Base-by-base conservation (phyloP, 129 eudicot species). In the Pseudognaphalium luteoalbum region DNA sequence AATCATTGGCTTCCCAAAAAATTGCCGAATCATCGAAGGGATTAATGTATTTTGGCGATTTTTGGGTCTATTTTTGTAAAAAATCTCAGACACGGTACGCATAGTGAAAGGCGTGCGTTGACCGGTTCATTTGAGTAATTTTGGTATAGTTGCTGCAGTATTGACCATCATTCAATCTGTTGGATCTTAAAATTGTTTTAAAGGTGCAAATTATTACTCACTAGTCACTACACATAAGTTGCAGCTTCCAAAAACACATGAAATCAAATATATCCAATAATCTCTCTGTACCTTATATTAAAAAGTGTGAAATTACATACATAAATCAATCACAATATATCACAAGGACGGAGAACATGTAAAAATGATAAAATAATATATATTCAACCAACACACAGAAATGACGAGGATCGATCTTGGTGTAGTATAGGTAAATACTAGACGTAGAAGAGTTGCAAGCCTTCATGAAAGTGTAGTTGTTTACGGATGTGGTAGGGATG, bases 401-500 rank as follows among this genome's bases (percentile, higher is more conserved):
- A 35, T 59, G 59, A 73, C 16, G 29, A 22, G 15, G 33, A 22
- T 42, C 28, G 33, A 22, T 42, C 28, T 5, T 70, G 34, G 15
- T 25, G 28, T 34, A 76, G 66, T 15, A 37, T 28, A 15, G 10
- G 75, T 42, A 69, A 33, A 15, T 15, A 12, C 25, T n/a, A 34
- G 72, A 25, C 34, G 35, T 21, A 19, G 39, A 69, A 17, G 21
- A 29, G 25, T 56, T 29, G 7, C 33, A 16, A 9, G 17, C 30
- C 7, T 61, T 30, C 37, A 64, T 14, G 39, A 39, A n/a, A 47
- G 16, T 3, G 20, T 3, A 63, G 9, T 25, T 52, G 32, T 70
- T 29, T 73, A 81, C 17, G 71, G 76, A 70, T 74, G 76, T 8
- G 83, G 80, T 15, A 58, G 56, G 70, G 84, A 74, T 35, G 84